Conservation (phyloP, 176 grass and related monocot species). For the Zoysia japonica region DNA sequence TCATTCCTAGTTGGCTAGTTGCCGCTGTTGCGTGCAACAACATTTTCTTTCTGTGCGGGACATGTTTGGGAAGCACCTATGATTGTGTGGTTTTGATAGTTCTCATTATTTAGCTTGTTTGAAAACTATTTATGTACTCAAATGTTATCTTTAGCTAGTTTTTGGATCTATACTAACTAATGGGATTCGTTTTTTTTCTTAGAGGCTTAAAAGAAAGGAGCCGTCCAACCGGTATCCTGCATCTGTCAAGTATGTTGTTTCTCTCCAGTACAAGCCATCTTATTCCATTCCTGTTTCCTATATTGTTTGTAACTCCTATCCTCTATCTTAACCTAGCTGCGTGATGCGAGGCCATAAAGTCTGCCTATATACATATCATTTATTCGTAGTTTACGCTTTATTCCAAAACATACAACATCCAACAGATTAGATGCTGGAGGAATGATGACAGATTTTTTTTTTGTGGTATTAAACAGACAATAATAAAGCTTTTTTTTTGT, state of each 20-base stretch:
- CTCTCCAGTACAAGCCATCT: background rate
- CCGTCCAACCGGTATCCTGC: background rate
- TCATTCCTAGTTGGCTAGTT: background rate
- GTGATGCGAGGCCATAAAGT: background rate
- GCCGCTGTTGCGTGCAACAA: background rate
- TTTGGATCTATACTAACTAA: background rate
- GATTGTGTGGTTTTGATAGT: background rate
- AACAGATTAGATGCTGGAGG: background rate
- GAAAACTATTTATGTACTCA: background rate
- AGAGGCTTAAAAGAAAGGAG: background rate
- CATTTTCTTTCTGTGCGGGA: background rate
- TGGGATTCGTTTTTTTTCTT: background rate
- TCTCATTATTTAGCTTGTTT: slow-evolving; percentile 1
- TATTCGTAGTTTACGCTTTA: background rate
- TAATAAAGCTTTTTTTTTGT: no score
- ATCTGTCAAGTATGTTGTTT: background rate
- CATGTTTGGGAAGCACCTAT: background rate
- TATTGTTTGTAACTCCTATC: background rate
- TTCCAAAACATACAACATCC: background rate
- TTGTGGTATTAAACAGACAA: background rate
- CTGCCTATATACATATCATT: background rate
- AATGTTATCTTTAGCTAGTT: background rate
- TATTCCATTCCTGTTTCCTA: background rate
- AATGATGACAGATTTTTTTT: background rate
- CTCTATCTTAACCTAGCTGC: background rate